phyloP scores from a whole-genome alignment of 2,329 filamentous ascomycete species.

The Scedosporium apiospermum region DNA sequence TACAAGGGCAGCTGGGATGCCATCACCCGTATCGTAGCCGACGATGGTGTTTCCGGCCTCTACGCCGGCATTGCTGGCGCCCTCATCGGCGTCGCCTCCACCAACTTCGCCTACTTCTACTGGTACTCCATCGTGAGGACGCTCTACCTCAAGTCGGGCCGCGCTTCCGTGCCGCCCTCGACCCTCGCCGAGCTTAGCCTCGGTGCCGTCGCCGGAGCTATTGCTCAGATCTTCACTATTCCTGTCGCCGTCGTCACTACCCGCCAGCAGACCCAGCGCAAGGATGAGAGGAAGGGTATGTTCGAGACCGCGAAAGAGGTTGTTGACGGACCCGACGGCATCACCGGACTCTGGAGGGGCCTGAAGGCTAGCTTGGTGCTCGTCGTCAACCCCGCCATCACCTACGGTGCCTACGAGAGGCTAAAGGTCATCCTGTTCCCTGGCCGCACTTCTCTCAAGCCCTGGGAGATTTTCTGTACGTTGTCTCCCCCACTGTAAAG shows the following conservation, averaged over 20 bases:
- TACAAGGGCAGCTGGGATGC: slow-evolving; percentile 87
- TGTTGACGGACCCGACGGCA: slow-evolving; percentile 80
- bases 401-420: slow-evolving; percentile 92
- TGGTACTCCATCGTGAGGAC: slow-evolving; percentile 89
- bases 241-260: slow-evolving; percentile 94
- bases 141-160: slow-evolving; percentile 60
- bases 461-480: slow-evolving; percentile 87
- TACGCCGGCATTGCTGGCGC: slow-evolving; percentile 85
- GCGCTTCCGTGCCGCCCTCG: slow-evolving; percentile 47
- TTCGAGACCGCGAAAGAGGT: slow-evolving; percentile 84
- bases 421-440: slow-evolving; percentile 71
- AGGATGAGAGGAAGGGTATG: slow-evolving; percentile 75
- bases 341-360: slow-evolving; percentile 84
- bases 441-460: slow-evolving; percentile 62
- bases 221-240: slow-evolving; percentile 94
- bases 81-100: slow-evolving; percentile 85
- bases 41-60: slow-evolving; percentile 71
- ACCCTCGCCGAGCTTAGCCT: slow-evolving; percentile 76
- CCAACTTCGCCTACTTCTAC: slow-evolving; percentile 99
- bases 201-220: slow-evolving; percentile 77
- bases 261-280: slow-evolving; percentile 85
- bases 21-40: slow-evolving; percentile 69
- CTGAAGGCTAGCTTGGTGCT: slow-evolving; percentile 92
- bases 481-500: slow-evolving; percentile 14
- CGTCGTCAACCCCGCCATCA: slow-evolving; percentile 94